These are phyloP conservation scores for Herpetospermum pedunculosum DNA, from an alignment of 306 rosid species.

Conservation along the genomic window DNA sequence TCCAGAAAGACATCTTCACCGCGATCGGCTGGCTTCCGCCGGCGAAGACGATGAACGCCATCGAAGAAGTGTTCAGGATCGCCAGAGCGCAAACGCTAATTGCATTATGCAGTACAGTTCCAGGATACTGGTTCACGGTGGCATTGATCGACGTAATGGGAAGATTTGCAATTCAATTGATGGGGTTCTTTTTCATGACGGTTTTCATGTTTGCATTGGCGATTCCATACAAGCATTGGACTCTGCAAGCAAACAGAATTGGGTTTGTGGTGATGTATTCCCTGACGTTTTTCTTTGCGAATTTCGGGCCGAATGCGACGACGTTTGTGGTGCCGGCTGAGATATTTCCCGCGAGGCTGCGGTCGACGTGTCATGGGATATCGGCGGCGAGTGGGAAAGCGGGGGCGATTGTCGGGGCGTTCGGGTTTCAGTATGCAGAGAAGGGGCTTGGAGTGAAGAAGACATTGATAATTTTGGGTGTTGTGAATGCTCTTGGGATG, in stretches of 20 bases:
- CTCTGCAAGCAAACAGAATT: constrained; percentile 36
- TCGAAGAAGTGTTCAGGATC: constrained; percentile 64
- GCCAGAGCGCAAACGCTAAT: constrained; percentile 77
- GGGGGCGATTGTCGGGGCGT: constrained; percentile 80
- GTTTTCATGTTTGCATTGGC: constrained; percentile 84
- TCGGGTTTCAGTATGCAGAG: constrained; percentile 61
- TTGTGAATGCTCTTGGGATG: constrained; percentile 42
- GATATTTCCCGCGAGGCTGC: constrained; percentile 71
- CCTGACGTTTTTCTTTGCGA: constrained; percentile 80
- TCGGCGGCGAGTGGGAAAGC: constrained; percentile 87
- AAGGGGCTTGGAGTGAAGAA: constrained; percentile 41
- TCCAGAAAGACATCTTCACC: constrained; percentile 78
- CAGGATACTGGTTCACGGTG: constrained; percentile 91
- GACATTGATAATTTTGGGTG: constrained; percentile 46
- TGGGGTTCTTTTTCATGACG: constrained; percentile 86
- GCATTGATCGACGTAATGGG: constrained; percentile 58
- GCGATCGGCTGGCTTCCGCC: constrained; percentile 77
- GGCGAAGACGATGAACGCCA: constrained; percentile 64
- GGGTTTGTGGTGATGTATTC: constrained; percentile 78
- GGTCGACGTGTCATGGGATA: constrained; percentile 87
- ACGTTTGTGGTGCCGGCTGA: constrained; percentile 86
- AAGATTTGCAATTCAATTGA: constrained; percentile 52
- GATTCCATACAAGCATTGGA: constrained; percentile 83
- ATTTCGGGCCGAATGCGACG: constrained; percentile 80
- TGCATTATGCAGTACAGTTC: constrained; percentile 81